Evolutionary conservation across 1,139 yeast genomes (phyloP).

Genomic region (Zygoascus sp.): DNA sequence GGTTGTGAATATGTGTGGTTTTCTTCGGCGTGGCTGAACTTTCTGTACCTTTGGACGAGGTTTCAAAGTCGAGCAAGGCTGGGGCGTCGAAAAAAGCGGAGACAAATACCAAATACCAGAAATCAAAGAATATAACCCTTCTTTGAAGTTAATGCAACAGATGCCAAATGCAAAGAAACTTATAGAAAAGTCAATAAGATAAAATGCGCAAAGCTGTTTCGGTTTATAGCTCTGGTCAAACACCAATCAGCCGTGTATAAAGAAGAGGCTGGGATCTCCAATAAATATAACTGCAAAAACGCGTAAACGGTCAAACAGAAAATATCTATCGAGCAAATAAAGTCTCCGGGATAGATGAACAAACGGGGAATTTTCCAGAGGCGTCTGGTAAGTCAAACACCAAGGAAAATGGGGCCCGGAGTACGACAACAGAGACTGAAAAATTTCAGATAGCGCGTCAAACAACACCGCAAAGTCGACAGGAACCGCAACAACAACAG

Average conservation of each 20-base stretch:
- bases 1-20: too few species aligned
- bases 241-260: not conserved
- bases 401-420: not conserved
- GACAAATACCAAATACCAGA: not conserved
- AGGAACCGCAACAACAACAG: not conserved
- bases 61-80: not conserved
- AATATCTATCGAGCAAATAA: not conserved
- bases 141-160: not conserved
- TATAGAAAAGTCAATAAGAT: not conserved
- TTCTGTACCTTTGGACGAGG: not conserved
- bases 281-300: constrained; percentile 1
- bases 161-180: constrained; percentile 1
- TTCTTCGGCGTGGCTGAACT: not conserved
- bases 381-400: not conserved
- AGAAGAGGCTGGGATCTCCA: not conserved
- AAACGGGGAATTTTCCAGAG: not conserved
- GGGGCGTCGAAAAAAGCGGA: not conserved
- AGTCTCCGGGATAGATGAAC: not conserved
- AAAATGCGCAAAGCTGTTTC: not conserved
- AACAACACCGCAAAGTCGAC: not conserved
- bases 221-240: not conserved
- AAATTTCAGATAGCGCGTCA: constrained; percentile 3
- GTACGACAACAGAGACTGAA: not conserved
- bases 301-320: not conserved
- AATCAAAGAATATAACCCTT: not conserved